A percentile compares a stretch with the other conserved stretches of the same genome.
These are phyloP conservation scores for Talaromyces liani DNA, from an alignment of 495 filamentous ascomycete genomes.

Conservation along the genomic window DNA sequence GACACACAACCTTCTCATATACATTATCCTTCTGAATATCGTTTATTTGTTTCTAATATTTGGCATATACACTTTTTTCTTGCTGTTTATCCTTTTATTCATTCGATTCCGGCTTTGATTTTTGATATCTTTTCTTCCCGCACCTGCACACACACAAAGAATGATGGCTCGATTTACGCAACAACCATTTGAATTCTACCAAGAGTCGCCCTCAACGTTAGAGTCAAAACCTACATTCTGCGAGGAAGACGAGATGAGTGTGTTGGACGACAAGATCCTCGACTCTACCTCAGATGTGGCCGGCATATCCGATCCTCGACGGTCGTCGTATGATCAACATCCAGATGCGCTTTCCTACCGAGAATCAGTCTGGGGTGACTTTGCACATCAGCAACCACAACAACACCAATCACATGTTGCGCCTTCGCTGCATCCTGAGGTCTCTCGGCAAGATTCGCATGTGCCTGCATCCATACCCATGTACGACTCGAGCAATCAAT, in stretches of 20 bases:
- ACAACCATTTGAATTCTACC: conserved; percentile 50
- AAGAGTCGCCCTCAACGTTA: conserved; percentile 53
- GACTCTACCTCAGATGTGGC: conserved; percentile 67
- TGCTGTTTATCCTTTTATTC: conserved; percentile 16
- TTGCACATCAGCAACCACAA: conserved; percentile 38
- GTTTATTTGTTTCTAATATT: conserved; percentile 3
- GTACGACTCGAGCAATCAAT: conserved; percentile 38
- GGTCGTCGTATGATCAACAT: conserved; percentile 62
- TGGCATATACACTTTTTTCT: conserved; percentile 9
- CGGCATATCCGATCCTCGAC: conserved; percentile 52
- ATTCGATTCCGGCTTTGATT: conserved; percentile 20
- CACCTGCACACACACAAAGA: conserved; percentile 11
- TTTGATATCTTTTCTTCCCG: conserved; percentile 4
- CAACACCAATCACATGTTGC: conserved; percentile 10
- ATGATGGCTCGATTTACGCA: conserved; percentile 41
- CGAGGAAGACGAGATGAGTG: conserved; percentile 74
- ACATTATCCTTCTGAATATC: conserved; percentile 3
- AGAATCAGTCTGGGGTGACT: conserved; percentile 68
- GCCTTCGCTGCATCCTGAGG: conserved; percentile 10
- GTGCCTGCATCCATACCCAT: conserved; percentile 23
- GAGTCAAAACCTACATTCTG: conserved; percentile 57
- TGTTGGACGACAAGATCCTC: conserved; percentile 80
- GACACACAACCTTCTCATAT: conserved; percentile 12
- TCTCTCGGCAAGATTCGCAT: conserved; percentile 31
- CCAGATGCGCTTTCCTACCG: conserved; percentile 65